These are phyloP conservation scores for Dictyophora rubrovolvata DNA, from an alignment of 768 basidiomycete genomes.

Conservation along the genomic window DNA sequence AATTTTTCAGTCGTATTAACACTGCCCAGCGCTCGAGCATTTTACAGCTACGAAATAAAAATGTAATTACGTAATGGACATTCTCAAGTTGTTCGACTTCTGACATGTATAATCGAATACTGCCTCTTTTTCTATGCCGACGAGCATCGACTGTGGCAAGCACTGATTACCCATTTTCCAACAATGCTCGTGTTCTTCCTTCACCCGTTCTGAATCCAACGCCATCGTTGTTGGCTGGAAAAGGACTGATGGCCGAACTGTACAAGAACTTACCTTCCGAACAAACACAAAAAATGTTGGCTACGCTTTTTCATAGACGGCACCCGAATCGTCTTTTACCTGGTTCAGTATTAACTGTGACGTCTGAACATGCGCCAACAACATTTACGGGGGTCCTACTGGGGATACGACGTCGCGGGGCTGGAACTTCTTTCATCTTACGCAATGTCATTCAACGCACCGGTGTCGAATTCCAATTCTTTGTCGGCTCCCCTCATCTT, in stretches of 20 bases:
- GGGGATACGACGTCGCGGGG: slow-evolving; percentile 69
- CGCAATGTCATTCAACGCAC: slow-evolving; percentile 87
- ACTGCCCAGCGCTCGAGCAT: too few species aligned
- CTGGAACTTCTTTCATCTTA: slow-evolving; percentile 79
- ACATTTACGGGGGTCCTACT: slow-evolving; percentile 86
- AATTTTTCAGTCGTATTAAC: too few species aligned
- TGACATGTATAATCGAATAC: background rate
- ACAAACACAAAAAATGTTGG: slow-evolving; percentile 60
- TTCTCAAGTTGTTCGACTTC: too few species aligned
- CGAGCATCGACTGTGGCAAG: background rate
- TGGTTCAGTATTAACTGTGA: slow-evolving; percentile 81
- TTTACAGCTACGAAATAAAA: too few species aligned
- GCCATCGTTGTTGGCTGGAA: slow-evolving; percentile 47
- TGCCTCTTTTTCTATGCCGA: background rate
- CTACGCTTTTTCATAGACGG: slow-evolving; percentile 59
- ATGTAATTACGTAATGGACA: too few species aligned
- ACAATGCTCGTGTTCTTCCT: slow-evolving; percentile 44
- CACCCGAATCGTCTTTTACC: slow-evolving; percentile 61
- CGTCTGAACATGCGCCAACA: slow-evolving; percentile 66
- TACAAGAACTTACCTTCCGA: slow-evolving; percentile 52
- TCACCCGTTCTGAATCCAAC: slow-evolving; percentile 24
- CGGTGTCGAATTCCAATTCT: slow-evolving; percentile 90
- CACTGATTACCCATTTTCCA: slow-evolving; percentile 60
- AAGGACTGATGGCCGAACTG: slow-evolving; percentile 71
- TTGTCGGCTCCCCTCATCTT: slow-evolving; percentile 74